Evolutionary conservation across 108 stramenopile species (phyloP), one percentile per base, ranked within the genome.

Genomic region (Chaetoceros tenuissimus): DNA sequence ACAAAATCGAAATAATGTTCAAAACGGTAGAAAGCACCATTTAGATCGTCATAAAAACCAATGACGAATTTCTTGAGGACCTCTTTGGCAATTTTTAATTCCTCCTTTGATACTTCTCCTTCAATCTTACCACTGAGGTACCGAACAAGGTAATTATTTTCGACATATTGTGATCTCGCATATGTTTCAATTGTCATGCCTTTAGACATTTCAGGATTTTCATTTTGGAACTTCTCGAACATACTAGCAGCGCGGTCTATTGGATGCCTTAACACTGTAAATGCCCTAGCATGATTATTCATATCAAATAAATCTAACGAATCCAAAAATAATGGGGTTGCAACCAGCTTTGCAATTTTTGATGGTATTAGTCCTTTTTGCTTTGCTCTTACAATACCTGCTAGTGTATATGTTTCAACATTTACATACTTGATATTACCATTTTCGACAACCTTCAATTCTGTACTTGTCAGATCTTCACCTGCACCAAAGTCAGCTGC

Each of bases 71-170:
- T 48, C 10, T 62, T 63, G 22, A 77, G 27, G 7, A 77, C 66
- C 16, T 69, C 26, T 60, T 77, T 73, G n/a, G 76, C 76, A 54
- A 73, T 50, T 1, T 50, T 45, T 64, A 77, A 47, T 58, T 77
- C 72, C 45, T 34, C 29, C 30, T 58, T 59, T 0, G 28, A 31
- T 28, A 77, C 49, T 30, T 62, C 64, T 10, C 76, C 76, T 28
- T 55, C 29, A 3, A 51, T 54, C 23, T 58, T 73, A 18, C 57
- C 29, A 13, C 57, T 53, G 10, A 77, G 46, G n/a, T 68, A 67
- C 1, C 76, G 21, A 0, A 72, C 72, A 54, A 77, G 56, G 73
- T 73, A 78, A 68, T 78, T 78, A 54, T 69, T 71, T 48, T 78
- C 77, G 28, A 77, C 72, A 28, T 61, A 64, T 43, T 27, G 21